Percentiles rank a stretch among this genome's conserved stretches.
Evolutionary conservation across 305 asterid species (phyloP).

Genomic region (Fraxinus velutina): DNA sequence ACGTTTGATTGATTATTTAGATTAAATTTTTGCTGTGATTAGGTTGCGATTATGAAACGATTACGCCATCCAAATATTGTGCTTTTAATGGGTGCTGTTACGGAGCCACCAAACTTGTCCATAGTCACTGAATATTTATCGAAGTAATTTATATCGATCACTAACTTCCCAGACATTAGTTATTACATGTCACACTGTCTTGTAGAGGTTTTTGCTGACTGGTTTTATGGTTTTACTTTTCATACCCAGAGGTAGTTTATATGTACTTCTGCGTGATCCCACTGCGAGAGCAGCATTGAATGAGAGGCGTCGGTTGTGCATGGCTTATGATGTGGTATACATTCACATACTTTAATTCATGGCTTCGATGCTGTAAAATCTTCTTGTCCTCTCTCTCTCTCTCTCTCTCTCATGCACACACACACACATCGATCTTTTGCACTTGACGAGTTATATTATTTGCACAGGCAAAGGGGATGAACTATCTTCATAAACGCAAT

Average conservation of each 20-base stretch:
- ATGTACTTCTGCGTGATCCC: conserved; percentile 79
- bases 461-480: conserved; percentile 91
- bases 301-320: conserved; percentile 82
- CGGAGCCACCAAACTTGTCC: conserved; percentile 90
- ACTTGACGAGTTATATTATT: conserved; percentile 18
- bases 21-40: conserved; percentile 24
- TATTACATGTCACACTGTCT: not conserved
- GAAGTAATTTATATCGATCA: conserved; percentile 43
- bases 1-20: conserved; percentile 19
- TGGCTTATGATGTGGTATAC: conserved; percentile 95
- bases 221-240: conserved; percentile 11
- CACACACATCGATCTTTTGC: conserved; percentile 5
- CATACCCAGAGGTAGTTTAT: conserved; percentile 79
- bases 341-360: conserved; percentile 6
- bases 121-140: conserved; percentile 92
- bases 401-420: not conserved
- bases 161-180: conserved; percentile 10
- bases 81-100: conserved; percentile 99
- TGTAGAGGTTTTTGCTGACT: conserved; percentile 12
- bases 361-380: not conserved
- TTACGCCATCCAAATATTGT: conserved; percentile 98
- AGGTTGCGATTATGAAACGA: conserved; percentile 96
- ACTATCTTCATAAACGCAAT: conserved; percentile 76
- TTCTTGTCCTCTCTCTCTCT: not conserved
- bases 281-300: conserved; percentile 78